phyloP scores from a whole-genome alignment of 768 basidiomycete species.

The Auriscalpium orientale region DNA sequence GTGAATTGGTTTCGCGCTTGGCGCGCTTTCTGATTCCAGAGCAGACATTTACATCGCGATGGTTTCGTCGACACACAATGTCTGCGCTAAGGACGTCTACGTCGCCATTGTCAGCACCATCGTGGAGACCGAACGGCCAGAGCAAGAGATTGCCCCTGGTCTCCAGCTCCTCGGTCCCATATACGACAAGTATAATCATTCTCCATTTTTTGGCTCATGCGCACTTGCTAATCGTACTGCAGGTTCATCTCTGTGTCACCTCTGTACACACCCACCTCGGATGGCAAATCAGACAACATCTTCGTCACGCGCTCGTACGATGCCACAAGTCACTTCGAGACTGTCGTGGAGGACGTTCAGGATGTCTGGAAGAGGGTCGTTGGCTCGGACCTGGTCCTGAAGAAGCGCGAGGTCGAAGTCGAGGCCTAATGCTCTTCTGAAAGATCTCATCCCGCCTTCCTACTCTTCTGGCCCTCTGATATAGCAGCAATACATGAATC shows the following conservation, averaged over 20 bases:
- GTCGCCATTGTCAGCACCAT: constrained; percentile 98
- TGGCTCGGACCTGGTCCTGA: constrained; percentile 72
- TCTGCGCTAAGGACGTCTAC: constrained; percentile 91
- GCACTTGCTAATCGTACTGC: background rate
- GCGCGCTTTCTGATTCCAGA: constrained; percentile 5
- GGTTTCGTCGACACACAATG: constrained; percentile 96
- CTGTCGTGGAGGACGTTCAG: constrained; percentile 93
- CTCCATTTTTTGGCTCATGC: background rate
- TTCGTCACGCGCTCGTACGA: constrained; percentile 98
- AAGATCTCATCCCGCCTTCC: constrained; percentile 2
- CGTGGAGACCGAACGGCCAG: constrained; percentile 90
- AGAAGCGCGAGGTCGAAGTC: constrained; percentile 75
- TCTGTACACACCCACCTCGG: constrained; percentile 80
- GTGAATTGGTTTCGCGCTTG: constrained; percentile 18
- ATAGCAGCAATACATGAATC: constrained; percentile 6
- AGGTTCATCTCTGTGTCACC: constrained; percentile 90
- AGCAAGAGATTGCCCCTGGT: constrained; percentile 88
- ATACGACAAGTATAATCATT: constrained; percentile 73
- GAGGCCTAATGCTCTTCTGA: constrained; percentile 31
- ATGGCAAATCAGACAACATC: constrained; percentile 80
- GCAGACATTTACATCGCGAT: constrained; percentile 97
- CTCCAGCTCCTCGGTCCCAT: constrained; percentile 88
- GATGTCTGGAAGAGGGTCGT: constrained; percentile 91
- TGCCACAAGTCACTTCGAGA: constrained; percentile 98
- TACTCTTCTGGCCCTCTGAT: background rate